Percentiles rank a stretch among this genome's conserved stretches.
Evolutionary conservation across 371 early-diverging fungal genomes (phyloP).

Genomic region (Amoeboaphelidium protococcarum): DNA sequence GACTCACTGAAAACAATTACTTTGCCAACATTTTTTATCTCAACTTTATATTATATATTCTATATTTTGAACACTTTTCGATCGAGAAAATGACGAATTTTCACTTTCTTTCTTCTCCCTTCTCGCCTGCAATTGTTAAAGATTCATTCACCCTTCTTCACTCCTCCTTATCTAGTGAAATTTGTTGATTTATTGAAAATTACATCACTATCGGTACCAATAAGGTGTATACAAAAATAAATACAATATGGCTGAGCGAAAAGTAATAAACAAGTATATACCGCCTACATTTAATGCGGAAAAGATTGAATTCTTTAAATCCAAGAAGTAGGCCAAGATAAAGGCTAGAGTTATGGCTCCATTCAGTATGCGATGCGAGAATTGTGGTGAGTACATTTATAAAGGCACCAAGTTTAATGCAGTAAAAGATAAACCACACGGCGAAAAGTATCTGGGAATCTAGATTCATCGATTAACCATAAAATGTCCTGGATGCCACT

Average conservation of each 20-base stretch:
- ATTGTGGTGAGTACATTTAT: constrained; percentile 78
- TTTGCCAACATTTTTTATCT: too few species aligned
- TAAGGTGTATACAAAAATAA: too few species aligned
- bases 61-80: too few species aligned
- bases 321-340: constrained; percentile 61
- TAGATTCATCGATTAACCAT: constrained; percentile 87
- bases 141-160: too few species aligned
- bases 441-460: constrained; percentile 56
- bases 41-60: too few species aligned
- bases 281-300: constrained; percentile 81
- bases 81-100: too few species aligned
- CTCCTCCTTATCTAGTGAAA: too few species aligned
- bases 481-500: constrained; percentile 76
- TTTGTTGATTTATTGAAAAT: too few species aligned
- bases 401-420: constrained; percentile 95
- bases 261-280: constrained; percentile 71
- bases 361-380: constrained; percentile 81
- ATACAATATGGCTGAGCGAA: constrained; percentile 42
- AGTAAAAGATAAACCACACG: constrained; percentile 30
- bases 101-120: too few species aligned
- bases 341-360: constrained; percentile 76
- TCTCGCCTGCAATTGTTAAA: too few species aligned
- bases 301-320: constrained; percentile 39
- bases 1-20: too few species aligned
- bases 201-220: too few species aligned